phyloP scores from a whole-genome alignment of 306 rosid genomes.

The Astragalus membranaceus region DNA sequence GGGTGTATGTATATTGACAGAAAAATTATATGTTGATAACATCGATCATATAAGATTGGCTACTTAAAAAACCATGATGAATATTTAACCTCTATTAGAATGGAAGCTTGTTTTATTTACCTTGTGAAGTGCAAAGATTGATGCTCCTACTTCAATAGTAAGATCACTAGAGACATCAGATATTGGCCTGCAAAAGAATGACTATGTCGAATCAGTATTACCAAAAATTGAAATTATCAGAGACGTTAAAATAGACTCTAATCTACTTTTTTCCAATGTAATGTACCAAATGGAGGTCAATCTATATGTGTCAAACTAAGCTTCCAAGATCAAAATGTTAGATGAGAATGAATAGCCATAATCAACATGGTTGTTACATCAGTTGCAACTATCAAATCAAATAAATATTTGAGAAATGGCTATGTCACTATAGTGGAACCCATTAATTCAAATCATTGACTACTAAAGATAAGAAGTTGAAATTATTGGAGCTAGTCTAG shows the following conservation, averaged over 20 bases:
- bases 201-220: constrained; percentile 24
- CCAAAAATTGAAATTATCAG: constrained; percentile 20
- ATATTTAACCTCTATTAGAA: constrained; percentile 10
- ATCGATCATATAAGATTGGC: too few species aligned
- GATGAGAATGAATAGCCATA: background rate
- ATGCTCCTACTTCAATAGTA: constrained; percentile 75
- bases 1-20: too few species aligned
- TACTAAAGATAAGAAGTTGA: background rate
- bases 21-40: background rate
- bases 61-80: background rate
- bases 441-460: constrained; percentile 23
- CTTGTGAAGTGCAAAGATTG: constrained; percentile 95
- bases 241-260: constrained; percentile 28
- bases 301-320: constrained; percentile 16
- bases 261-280: background rate
- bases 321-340: constrained; percentile 23
- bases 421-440: constrained; percentile 9
- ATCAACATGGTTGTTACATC: background rate
- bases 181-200: constrained; percentile 72
- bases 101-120: constrained; percentile 32
- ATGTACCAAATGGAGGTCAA: constrained; percentile 7
- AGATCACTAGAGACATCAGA: constrained; percentile 97
- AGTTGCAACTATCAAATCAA: background rate
- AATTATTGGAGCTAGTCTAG: constrained; percentile 25
- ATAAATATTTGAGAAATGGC: constrained; percentile 14